These are phyloP conservation scores for Macrophomina pseudophaseolina DNA, from an alignment of 2,329 filamentous ascomycete species.

Conservation along the genomic window DNA sequence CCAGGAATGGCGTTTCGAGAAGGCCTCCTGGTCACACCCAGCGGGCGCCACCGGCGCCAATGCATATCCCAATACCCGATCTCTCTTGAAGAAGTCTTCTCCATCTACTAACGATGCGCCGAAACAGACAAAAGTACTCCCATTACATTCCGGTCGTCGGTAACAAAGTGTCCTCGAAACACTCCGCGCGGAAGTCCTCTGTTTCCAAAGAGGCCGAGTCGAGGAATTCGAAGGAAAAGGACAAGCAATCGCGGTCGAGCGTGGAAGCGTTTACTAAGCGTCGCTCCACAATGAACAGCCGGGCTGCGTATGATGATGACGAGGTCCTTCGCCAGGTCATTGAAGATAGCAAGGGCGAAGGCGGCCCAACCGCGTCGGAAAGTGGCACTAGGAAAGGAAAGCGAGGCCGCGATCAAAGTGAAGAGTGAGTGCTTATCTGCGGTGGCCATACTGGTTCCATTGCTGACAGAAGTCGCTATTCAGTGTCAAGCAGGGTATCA, in stretches of 20 bases:
- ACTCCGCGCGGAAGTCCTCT: conserved; percentile 65
- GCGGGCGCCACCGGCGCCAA: conserved; percentile 27
- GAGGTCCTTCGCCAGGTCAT: conserved; percentile 87
- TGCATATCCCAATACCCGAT: conserved; percentile 2
- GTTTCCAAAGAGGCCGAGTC: conserved; percentile 66
- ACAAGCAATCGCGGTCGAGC: conserved; percentile 60
- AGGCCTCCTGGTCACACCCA: conserved; percentile 8
- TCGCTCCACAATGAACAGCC: conserved; percentile 96
- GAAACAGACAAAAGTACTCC: conserved; percentile 63
- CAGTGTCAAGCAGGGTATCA: conserved; percentile 73
- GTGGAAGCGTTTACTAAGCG: conserved; percentile 73
- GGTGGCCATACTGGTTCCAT: neutral
- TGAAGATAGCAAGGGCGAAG: conserved; percentile 91
- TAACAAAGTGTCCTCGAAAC: conserved; percentile 54
- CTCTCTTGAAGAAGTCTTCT: neutral
- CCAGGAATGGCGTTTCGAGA: neutral
- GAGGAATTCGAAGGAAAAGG: conserved; percentile 59
- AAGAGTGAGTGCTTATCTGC: conserved; percentile 72
- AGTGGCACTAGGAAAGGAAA: conserved; percentile 71
- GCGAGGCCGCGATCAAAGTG: conserved; percentile 85
- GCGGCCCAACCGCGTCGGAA: conserved; percentile 60
- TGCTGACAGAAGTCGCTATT: conserved; percentile 27
- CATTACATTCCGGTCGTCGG: conserved; percentile 66
- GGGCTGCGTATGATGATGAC: conserved; percentile 94
- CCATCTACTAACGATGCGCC: conserved; percentile 12